Percentiles rank a stretch among this genome's conserved stretches.
phyloP scores from a whole-genome alignment of 2,329 filamentous ascomycete species.

The Neonectria sp. region DNA sequence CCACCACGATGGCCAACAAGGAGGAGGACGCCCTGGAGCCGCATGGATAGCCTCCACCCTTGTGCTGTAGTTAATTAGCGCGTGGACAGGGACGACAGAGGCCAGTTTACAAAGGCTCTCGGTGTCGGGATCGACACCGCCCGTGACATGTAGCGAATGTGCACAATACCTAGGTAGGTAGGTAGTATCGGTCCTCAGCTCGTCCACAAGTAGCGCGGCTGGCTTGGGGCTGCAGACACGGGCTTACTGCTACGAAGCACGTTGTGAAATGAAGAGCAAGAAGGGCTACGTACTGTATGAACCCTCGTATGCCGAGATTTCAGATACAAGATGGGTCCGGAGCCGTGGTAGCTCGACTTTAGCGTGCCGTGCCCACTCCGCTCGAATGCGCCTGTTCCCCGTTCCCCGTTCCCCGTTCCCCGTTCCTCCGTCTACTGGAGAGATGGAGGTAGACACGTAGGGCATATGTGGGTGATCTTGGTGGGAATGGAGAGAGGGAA shows the following conservation, averaged over 20 bases:
- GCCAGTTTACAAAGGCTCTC: not conserved
- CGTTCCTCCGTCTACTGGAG: not conserved
- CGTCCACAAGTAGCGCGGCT: too few species aligned
- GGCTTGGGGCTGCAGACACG: not conserved
- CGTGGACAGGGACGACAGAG: not conserved
- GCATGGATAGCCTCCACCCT: not conserved
- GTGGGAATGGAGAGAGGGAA: not conserved
- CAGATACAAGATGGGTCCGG: not conserved
- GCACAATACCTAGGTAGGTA: not conserved
- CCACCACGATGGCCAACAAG: not conserved
- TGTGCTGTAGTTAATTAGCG: not conserved
- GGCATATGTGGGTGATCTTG: too few species aligned
- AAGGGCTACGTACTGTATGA: constrained; percentile 2
- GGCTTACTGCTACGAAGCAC: not conserved
- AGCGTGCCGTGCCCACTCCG: not conserved
- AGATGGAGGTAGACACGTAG: not conserved
- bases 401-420: not conserved
- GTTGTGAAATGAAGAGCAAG: not conserved
- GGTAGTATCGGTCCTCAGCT: not conserved
- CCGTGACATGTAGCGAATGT: not conserved
- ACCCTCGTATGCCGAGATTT: constrained; percentile 8
- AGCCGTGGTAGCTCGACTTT: not conserved
- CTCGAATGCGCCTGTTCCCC: not conserved
- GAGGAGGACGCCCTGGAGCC: not conserved
- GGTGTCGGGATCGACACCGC: not conserved